Base-by-base conservation (phyloP, 768 basidiomycete genomes). In the Daedalea quercina region DNA sequence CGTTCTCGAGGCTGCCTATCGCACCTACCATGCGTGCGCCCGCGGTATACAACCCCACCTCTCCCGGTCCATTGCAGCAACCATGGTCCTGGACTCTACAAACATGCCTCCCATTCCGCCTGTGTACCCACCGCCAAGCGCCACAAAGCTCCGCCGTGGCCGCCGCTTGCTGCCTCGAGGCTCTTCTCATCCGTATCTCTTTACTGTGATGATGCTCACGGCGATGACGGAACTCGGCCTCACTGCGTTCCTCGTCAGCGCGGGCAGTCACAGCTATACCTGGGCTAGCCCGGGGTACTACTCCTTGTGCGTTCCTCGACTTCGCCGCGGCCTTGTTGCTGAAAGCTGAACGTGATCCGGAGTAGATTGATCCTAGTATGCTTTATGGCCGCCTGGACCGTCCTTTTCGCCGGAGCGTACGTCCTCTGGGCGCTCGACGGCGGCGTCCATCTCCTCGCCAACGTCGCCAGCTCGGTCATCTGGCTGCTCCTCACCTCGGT, bases 201-300 rank as follows among this genome's bases (percentile, higher is more conserved):
- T 73, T 54, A 60, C 67, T 15, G 68, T 87, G 63, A 85, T 90
- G 71, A 76, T 81, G 8, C 70, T 85, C 42, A 78, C 75, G 44
- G 84, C 80, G 23, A 74, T 87, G 65, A 80, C 85, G 19, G 87
- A 90, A 66, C 76, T 90, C 49, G 85, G 84, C 48, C 78, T 91
- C 50, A 81, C 85, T 17, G 79, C 84, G 22, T 90, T 84, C 68
- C 71, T 90, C 62, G 79, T 90, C 62, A 80, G 77, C 53, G 76
- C 79, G 4, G 85, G 85, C 20, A 85, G 84, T 63, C 80, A 82
- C 60, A 69, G 76, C 48, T 67, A 72, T 11, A 80, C 76, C 42
- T 88, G 82, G 81, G 75, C 81, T 2, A 80, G 75, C 63, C 63
- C 73, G 41, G 73, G 76, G 51, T 89, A 87, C 66, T 85, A 84